These are phyloP conservation scores for Saururus chinensis DNA, from an alignment of 164 flowering plant species.

Conservation along the genomic window DNA sequence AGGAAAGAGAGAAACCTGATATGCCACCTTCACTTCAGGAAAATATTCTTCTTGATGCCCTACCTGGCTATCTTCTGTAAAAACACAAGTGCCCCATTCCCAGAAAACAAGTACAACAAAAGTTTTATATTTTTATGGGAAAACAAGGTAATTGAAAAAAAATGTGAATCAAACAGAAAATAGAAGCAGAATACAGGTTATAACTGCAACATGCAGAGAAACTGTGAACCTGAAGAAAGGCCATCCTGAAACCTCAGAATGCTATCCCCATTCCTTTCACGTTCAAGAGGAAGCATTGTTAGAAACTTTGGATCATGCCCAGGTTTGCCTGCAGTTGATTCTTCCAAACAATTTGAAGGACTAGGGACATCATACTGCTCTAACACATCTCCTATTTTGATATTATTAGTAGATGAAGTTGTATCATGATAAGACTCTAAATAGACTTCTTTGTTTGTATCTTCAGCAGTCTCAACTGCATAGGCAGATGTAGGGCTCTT, in stretches of 20 bases:
- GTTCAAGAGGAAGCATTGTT: conserved; percentile 13
- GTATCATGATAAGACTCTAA: conserved; percentile 15
- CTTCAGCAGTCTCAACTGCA: conserved; percentile 10
- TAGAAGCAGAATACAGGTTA: neutral
- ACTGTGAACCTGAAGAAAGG: conserved; percentile 12
- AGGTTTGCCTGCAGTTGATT: conserved; percentile 11
- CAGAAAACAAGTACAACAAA: neutral
- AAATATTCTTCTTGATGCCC: conserved; percentile 56
- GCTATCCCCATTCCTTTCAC: conserved; percentile 9
- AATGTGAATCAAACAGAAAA: neutral
- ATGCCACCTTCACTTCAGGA: conserved; percentile 70
- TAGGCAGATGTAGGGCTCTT: conserved; percentile 10
- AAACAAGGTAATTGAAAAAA: neutral
- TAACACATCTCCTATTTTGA: conserved; percentile 15
- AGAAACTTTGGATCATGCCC: conserved; percentile 17
- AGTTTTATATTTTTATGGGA: neutral
- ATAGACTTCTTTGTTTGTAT: conserved; percentile 19
- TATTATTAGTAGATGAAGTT: conserved; percentile 13
- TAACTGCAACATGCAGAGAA: neutral
- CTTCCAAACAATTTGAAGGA: conserved; percentile 13
- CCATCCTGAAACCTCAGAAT: conserved; percentile 4
- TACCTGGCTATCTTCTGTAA: conserved; percentile 35
- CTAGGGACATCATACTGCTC: conserved; percentile 11
- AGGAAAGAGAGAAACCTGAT: conserved; percentile 39
- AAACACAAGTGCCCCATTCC: conserved; percentile 2